Evolutionary conservation across 805 yeast species (phyloP).

Genomic region (Sugiyamaella smithiae): DNA sequence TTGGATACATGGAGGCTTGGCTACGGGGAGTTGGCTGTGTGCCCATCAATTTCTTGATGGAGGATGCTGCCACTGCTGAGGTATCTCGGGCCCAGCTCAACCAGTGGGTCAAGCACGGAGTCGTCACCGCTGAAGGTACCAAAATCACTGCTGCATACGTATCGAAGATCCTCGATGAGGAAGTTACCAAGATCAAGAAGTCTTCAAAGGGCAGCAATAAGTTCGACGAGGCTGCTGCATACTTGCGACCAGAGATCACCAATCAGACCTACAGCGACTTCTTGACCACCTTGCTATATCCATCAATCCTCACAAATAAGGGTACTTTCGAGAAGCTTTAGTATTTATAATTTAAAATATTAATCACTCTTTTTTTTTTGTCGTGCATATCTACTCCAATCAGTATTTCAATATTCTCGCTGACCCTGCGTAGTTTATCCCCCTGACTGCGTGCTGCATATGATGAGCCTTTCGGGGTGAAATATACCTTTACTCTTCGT

Average conservation of each 20-base stretch:
- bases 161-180: slow-evolving; percentile 51
- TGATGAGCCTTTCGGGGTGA: no score
- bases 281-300: slow-evolving; percentile 61
- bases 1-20: slow-evolving; percentile 74
- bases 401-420: no score
- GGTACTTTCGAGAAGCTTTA: slow-evolving; percentile 13
- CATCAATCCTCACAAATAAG: slow-evolving; percentile 18
- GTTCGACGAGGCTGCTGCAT: slow-evolving; percentile 55
- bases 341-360: neutral
- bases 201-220: slow-evolving; percentile 46
- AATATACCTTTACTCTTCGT: no score
- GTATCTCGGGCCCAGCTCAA: slow-evolving; percentile 70
- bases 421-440: no score
- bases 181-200: slow-evolving; percentile 50
- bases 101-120: slow-evolving; percentile 72
- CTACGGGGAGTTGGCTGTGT: slow-evolving; percentile 69
- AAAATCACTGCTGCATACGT: slow-evolving; percentile 53
- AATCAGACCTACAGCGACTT: slow-evolving; percentile 63
- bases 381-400: no score
- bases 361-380: neutral
- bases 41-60: slow-evolving; percentile 73
- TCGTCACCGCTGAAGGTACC: slow-evolving; percentile 53
- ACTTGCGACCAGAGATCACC: slow-evolving; percentile 61
- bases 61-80: slow-evolving; percentile 77
- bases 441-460: no score